Evolutionary conservation across 805 yeast species (phyloP).

Genomic region (Candida germanica): DNA sequence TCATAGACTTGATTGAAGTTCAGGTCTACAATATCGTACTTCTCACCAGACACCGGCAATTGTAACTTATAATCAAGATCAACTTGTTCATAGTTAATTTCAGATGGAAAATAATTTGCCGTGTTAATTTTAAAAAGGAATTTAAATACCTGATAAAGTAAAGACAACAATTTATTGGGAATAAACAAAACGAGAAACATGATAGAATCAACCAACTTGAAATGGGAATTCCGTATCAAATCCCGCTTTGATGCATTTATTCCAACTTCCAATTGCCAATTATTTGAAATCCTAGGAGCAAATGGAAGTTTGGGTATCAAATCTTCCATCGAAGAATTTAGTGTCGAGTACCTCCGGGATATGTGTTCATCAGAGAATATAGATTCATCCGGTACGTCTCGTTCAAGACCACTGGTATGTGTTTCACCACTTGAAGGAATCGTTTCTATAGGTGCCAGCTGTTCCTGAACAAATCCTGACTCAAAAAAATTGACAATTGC

Average conservation of each 20-base stretch:
- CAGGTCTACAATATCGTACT: conserved; percentile 13
- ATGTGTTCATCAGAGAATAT: not conserved
- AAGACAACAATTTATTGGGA: conserved; percentile 7
- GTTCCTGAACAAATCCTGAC: conserved; percentile 24
- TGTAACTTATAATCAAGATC: conserved; percentile 16
- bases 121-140: conserved; percentile 7
- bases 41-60: conserved; percentile 2
- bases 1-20: conserved; percentile 32
- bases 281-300: conserved; percentile 37
- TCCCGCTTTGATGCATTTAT: conserved; percentile 25
- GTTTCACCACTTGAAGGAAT: not conserved
- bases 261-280: conserved; percentile 45
- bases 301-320: conserved; percentile 37
- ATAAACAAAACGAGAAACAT: conserved; percentile 11
- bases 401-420: conserved; percentile 1
- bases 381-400: not conserved
- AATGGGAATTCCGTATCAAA: conserved; percentile 1
- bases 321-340: conserved; percentile 9
- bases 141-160: conserved; percentile 7
- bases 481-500: conserved; percentile 65
- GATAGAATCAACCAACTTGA: conserved; percentile 6
- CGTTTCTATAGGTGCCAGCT: conserved; percentile 2
- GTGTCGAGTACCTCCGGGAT: conserved; percentile 9
- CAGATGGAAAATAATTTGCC: conserved; percentile 19
- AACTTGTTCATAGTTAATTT: conserved; percentile 26